These are phyloP conservation scores for Suhomyces anneliseae DNA, from an alignment of 1,139 yeast species.

Conservation along the genomic window DNA sequence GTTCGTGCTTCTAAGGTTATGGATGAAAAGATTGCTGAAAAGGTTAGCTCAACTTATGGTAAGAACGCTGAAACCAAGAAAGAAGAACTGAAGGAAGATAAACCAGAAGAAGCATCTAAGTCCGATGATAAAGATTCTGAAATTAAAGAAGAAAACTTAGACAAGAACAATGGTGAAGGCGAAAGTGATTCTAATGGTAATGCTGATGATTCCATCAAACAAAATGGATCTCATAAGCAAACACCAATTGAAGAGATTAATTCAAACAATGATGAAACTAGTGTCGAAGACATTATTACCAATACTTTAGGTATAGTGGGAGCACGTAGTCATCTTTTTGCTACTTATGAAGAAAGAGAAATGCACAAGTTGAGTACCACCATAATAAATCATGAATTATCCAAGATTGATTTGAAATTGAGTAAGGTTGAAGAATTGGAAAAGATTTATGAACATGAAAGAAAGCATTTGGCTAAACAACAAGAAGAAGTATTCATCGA, in stretches of 20 bases:
- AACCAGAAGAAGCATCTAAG: constrained; percentile 2
- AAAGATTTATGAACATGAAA: constrained; percentile 74
- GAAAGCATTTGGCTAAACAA: constrained; percentile 68
- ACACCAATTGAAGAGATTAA: constrained; percentile 10
- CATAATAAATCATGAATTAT: constrained; percentile 69
- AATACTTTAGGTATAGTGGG: constrained; percentile 69
- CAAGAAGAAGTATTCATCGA: constrained; percentile 83
- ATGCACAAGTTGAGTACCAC: constrained; percentile 59
- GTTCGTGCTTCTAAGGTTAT: constrained; percentile 58
- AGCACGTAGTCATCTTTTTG: constrained; percentile 80
- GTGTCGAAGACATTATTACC: constrained; percentile 50
- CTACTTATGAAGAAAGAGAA: constrained; percentile 79
- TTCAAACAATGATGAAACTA: constrained; percentile 12
- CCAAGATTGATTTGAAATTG: constrained; percentile 76
- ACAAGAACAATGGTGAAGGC: neutral
- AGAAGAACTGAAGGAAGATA: constrained; percentile 12
- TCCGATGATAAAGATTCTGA: neutral
- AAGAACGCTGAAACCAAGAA: constrained; percentile 13
- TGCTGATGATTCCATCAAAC: constrained; percentile 1
- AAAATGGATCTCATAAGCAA: constrained; percentile 7
- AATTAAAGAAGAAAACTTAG: constrained; percentile 3
- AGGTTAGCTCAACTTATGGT: constrained; percentile 29
- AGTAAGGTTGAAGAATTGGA: constrained; percentile 71
- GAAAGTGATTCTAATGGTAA: constrained; percentile 1
- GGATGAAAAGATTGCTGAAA: constrained; percentile 47